Conservation (phyloP, 2,329 filamentous ascomycete genomes). For the Dothistroma septosporum region DNA sequence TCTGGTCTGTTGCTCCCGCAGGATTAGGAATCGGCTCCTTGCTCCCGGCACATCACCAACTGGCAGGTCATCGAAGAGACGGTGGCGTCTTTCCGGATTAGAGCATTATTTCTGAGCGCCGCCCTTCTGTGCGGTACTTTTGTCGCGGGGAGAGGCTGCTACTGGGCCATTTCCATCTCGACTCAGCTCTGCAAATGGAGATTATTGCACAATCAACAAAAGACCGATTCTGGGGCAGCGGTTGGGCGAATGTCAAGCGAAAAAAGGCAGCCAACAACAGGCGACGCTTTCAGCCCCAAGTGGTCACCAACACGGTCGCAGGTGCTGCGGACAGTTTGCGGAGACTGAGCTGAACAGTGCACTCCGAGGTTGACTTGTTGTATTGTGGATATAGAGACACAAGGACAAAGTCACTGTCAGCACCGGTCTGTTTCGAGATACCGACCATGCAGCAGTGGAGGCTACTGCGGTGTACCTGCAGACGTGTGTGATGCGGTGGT, state of each 20-base stretch:
- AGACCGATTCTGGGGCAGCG: neutral
- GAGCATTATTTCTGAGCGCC: neutral
- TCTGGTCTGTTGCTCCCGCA: neutral
- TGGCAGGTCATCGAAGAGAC: neutral
- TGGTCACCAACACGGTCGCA: neutral
- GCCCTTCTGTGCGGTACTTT: neutral
- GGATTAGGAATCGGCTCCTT: neutral
- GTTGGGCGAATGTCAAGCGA: neutral
- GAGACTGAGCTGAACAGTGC: neutral
- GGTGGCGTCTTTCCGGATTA: neutral
- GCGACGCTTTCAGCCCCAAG: neutral
- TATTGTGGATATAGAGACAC: neutral
- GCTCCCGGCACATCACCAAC: neutral
- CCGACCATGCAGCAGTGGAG: neutral
- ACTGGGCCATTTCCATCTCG: neutral
- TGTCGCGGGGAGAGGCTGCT: neutral
- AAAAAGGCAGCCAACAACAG: neutral
- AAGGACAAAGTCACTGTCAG: neutral
- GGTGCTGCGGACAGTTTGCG: neutral
- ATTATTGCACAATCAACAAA: neutral
- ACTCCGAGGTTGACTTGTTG: neutral
- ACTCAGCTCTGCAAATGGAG: neutral
- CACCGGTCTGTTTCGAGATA: neutral
- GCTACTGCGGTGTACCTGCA: neutral
- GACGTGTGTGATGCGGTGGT: neutral